phyloP scores from a whole-genome alignment of 1,139 yeast species.

The Scheffersomyces insectosa region DNA sequence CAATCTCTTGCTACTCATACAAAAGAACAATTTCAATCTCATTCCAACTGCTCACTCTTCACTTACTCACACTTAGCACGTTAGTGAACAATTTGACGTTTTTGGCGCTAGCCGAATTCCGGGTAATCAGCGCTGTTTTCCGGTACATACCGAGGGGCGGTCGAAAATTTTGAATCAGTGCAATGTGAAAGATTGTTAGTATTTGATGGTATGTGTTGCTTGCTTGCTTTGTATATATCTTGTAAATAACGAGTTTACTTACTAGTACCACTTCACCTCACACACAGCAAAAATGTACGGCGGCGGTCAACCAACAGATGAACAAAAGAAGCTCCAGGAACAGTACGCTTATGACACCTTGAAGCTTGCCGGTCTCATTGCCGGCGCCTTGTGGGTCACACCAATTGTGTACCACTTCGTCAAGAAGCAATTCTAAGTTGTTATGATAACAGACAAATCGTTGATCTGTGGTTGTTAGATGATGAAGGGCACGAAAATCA shows the following conservation, averaged over 20 bases:
- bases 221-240: neutral
- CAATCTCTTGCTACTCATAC: too few species aligned
- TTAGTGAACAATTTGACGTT: too few species aligned
- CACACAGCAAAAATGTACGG: constrained; percentile 50
- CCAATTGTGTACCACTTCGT: constrained; percentile 65
- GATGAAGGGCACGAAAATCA: too few species aligned
- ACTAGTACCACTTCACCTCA: neutral
- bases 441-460: neutral
- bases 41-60: too few species aligned
- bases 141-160: constrained; percentile 2
- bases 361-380: constrained; percentile 66
- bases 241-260: neutral
- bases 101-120: neutral
- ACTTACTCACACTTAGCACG: too few species aligned
- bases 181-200: too few species aligned
- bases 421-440: constrained; percentile 52
- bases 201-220: too few species aligned
- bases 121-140: constrained; percentile 1
- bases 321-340: constrained; percentile 74
- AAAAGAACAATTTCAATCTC: too few species aligned
- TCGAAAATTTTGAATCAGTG: too few species aligned
- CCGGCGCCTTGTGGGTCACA: constrained; percentile 77
- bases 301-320: constrained; percentile 77
- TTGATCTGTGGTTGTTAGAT: too few species aligned
- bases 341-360: constrained; percentile 67